A percentile compares a stretch with the other conserved stretches of the same genome.
Conservation (phyloP, 495 filamentous ascomycete species). For the Neurospora sp. region DNA sequence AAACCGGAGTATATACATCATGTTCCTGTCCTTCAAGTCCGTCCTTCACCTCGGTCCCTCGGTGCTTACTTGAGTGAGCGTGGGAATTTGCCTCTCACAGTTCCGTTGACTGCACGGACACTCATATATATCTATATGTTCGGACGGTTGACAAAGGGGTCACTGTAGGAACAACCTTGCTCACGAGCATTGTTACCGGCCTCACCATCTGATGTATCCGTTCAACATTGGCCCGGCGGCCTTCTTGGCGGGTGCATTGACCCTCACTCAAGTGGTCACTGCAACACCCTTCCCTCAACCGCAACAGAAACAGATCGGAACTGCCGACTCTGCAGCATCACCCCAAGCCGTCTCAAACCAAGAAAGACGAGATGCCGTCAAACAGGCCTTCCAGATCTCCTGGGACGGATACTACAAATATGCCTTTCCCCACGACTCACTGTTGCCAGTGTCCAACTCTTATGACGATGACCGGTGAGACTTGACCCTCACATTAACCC, state of each 20-base stretch:
- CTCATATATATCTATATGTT: neutral
- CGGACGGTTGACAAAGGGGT: neutral
- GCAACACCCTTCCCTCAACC: neutral
- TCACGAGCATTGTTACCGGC: neutral
- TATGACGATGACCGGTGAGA: slow-evolving; percentile 60
- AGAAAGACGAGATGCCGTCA: slow-evolving; percentile 52
- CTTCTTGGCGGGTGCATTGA: neutral
- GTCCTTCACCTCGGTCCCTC: neutral
- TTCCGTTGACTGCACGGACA: neutral
- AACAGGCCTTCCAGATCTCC: slow-evolving; percentile 62
- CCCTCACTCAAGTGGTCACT: slow-evolving; percentile 3
- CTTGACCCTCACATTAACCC: neutral
- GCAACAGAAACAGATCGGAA: neutral
- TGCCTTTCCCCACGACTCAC: slow-evolving; percentile 70
- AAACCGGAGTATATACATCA: neutral
- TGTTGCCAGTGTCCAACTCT: slow-evolving; percentile 56
- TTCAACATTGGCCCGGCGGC: neutral
- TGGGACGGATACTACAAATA: slow-evolving; percentile 78
- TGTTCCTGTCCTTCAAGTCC: neutral
- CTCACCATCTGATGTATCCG: neutral
- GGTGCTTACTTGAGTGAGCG: neutral
- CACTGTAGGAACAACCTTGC: neutral
- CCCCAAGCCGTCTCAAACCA: slow-evolving; percentile 20
- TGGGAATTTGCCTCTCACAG: neutral
- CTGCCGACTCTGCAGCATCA: neutral